A percentile compares a stretch with the other conserved stretches of the same genome.
Evolutionary conservation across 2,329 filamentous ascomycete genomes (phyloP).

Genomic region (Apiospora phragmitis): DNA sequence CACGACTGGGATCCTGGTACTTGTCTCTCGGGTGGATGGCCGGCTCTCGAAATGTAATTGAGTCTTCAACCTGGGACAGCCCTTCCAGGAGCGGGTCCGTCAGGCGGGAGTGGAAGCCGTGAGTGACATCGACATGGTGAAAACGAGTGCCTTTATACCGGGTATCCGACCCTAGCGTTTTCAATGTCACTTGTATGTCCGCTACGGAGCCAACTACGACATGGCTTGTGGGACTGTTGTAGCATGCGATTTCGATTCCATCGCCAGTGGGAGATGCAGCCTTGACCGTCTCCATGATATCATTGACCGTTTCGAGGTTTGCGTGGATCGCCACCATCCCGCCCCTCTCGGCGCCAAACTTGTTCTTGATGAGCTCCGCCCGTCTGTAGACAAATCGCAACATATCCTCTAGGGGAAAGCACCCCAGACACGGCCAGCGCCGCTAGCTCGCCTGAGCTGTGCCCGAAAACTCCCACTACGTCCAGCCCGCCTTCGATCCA

Average conservation of each 20-base stretch:
- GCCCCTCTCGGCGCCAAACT: conserved; percentile 36
- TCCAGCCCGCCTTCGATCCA: conserved; percentile 36
- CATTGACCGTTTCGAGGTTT: background rate
- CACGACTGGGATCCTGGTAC: background rate
- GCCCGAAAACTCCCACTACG: conserved; percentile 35
- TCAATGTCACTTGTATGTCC: conserved; percentile 13
- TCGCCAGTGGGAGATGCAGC: background rate
- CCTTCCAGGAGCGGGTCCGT: conserved; percentile 19
- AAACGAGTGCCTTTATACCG: too few species aligned
- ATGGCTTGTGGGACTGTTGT: conserved; percentile 22
- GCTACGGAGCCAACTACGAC: conserved; percentile 19
- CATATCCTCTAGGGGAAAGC: conserved; percentile 31
- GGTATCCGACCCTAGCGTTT: background rate
- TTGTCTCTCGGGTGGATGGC: background rate
- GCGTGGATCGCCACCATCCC: conserved; percentile 34
- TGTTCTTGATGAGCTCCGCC: conserved; percentile 31
- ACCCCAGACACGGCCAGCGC: conserved; percentile 35
- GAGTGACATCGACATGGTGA: conserved; percentile 20
- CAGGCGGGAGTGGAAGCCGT: conserved; percentile 27
- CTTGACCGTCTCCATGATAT: background rate
- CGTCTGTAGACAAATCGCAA: conserved; percentile 32
- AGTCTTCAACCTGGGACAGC: background rate
- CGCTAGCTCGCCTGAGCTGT: conserved; percentile 41
- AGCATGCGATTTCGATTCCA: conserved; percentile 13
- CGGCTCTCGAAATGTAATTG: background rate